Evolutionary conservation across 2,329 filamentous ascomycete species (phyloP).

Genomic region (Diplocarpon rosae): DNA sequence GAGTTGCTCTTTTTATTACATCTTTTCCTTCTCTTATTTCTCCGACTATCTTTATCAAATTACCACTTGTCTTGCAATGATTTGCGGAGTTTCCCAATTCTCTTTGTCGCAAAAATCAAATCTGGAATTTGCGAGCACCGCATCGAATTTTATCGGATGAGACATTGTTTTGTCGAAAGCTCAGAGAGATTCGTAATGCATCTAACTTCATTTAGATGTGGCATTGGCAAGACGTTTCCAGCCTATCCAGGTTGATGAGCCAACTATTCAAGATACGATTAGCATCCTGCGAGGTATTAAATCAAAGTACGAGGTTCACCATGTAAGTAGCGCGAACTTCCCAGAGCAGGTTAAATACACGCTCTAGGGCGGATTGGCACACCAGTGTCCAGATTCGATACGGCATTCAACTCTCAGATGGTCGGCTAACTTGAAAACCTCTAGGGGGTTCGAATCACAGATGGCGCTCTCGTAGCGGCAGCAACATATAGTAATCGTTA

Average conservation of each 20-base stretch:
- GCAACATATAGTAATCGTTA: constrained; percentile 91
- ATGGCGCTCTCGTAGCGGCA: constrained; percentile 82
- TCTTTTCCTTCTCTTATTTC: too few species aligned
- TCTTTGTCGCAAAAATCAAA: neutral
- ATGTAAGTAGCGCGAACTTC: constrained; percentile 35
- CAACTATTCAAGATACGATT: constrained; percentile 82
- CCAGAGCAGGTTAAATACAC: neutral
- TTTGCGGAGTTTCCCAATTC: too few species aligned
- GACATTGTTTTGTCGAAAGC: too few species aligned
- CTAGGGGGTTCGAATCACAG: constrained; percentile 72
- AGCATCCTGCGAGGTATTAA: constrained; percentile 95
- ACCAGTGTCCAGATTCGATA: too few species aligned
- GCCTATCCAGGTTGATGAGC: constrained; percentile 87
- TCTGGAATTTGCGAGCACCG: too few species aligned
- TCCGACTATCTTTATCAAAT: too few species aligned
- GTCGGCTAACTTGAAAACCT: neutral
- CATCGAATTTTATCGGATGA: too few species aligned
- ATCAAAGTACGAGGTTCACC: constrained; percentile 93
- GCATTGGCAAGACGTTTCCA: constrained; percentile 88
- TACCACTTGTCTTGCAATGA: too few species aligned
- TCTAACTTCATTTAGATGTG: constrained; percentile 45
- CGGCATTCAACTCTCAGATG: neutral
- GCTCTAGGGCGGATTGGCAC: too few species aligned
- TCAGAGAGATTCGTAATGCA: neutral
- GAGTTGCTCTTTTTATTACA: too few species aligned